Percentiles rank a stretch among this genome's conserved stretches.
phyloP scores from a whole-genome alignment of 2,329 filamentous ascomycete genomes.

The Penicillium sp. region DNA sequence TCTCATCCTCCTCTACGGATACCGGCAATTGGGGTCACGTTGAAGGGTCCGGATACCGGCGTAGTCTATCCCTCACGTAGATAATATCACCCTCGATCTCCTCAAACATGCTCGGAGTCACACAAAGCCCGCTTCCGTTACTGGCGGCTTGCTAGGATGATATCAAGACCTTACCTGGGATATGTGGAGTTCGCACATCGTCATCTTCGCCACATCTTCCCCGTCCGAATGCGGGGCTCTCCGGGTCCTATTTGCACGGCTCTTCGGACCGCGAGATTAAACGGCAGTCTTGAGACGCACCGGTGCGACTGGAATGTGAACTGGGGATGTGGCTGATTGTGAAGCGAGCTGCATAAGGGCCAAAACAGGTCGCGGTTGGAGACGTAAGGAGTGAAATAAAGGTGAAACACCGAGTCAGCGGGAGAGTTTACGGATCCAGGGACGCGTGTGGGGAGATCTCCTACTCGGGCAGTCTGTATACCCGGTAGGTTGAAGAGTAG shows the following conservation, averaged over 20 bases:
- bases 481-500: background rate
- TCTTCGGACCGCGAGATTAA: background rate
- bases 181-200: constrained; percentile 2
- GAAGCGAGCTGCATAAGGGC: constrained; percentile 11
- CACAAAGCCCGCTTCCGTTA: background rate
- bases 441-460: background rate
- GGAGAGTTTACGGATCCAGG: constrained; percentile 2
- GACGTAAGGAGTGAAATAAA: constrained; percentile 7
- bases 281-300: background rate
- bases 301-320: constrained; percentile 10
- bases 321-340: constrained; percentile 1
- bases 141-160: background rate
- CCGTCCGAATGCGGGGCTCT: background rate
- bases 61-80: background rate
- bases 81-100: background rate
- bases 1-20: background rate
- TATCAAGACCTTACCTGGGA: constrained; percentile 1
- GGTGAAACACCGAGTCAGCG: background rate
- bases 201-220: constrained; percentile 3
- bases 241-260: background rate
- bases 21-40: background rate
- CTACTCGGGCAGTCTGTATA: background rate
- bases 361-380: constrained; percentile 1
- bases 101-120: background rate
- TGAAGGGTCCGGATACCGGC: too few relatives aligned